Conservation (phyloP, 2,329 filamentous ascomycete species). For the Nigrospora oryzae region DNA sequence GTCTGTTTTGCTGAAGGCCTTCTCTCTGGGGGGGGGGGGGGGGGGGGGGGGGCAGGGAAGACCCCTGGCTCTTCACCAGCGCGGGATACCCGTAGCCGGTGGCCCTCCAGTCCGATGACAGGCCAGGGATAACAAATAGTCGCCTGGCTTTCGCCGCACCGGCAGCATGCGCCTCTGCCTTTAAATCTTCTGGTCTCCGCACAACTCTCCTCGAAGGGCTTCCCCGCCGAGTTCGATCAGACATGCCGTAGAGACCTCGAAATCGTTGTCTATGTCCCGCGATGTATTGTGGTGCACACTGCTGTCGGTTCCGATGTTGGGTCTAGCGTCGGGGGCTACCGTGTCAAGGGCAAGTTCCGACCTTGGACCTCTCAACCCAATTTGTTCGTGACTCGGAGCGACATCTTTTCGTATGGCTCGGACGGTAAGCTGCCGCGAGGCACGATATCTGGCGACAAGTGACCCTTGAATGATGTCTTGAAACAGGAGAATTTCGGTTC, state of each 20-base stretch:
- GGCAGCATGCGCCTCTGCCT: not conserved
- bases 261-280: too few species aligned
- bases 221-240: not conserved
- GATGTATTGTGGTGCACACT: too few species aligned
- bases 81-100: constrained; percentile 22
- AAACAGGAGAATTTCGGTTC: too few species aligned
- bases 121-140: constrained; percentile 15
- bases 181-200: not conserved
- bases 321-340: too few species aligned
- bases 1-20: not conserved
- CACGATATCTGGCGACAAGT: too few species aligned
- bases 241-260: not conserved
- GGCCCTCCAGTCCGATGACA: constrained; percentile 5
- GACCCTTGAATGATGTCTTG: too few species aligned
- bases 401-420: too few species aligned
- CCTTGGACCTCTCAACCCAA: too few species aligned
- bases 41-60: not conserved
- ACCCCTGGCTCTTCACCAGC: constrained; percentile 9
- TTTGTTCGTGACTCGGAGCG: too few species aligned
- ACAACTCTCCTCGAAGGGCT: not conserved
- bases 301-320: too few species aligned
- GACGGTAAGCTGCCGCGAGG: too few species aligned
- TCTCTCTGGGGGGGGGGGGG: not conserved
- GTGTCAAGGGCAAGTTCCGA: too few species aligned
- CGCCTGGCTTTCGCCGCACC: not conserved